These are phyloP conservation scores for Voacanga thouarsii DNA, from an alignment of 257 asterid species.

Conservation along the genomic window DNA sequence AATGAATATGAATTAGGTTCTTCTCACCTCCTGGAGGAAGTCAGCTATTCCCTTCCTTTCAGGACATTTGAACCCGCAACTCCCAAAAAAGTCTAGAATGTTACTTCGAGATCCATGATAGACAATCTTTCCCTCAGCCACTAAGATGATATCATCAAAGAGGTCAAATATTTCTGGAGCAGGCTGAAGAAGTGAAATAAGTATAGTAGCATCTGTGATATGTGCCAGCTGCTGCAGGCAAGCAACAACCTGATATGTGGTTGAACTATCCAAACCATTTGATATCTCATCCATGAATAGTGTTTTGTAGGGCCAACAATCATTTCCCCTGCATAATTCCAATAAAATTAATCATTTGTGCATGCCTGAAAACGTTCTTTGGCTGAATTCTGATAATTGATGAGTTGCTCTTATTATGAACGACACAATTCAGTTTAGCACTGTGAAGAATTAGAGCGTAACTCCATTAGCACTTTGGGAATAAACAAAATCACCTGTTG, in stretches of 20 bases:
- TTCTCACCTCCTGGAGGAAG: slow-evolving; percentile 47
- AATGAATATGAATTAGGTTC: not conserved
- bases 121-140: slow-evolving; percentile 47
- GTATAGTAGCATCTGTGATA: slow-evolving; percentile 44
- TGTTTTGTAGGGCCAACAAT: slow-evolving; percentile 53
- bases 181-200: slow-evolving; percentile 60
- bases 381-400: not conserved
- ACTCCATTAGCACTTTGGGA: not conserved
- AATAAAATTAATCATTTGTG: not conserved
- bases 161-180: slow-evolving; percentile 57
- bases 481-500: slow-evolving; percentile 31
- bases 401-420: not conserved
- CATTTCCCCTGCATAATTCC: slow-evolving; percentile 42
- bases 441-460: not conserved
- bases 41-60: slow-evolving; percentile 31
- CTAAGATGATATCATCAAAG: slow-evolving; percentile 45
- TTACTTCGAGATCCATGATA: slow-evolving; percentile 42
- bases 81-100: slow-evolving; percentile 34
- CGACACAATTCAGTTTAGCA: not conserved
- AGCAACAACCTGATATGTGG: slow-evolving; percentile 44
- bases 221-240: slow-evolving; percentile 52
- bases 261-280: slow-evolving; percentile 53
- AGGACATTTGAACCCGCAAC: slow-evolving; percentile 49
- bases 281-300: slow-evolving; percentile 58
- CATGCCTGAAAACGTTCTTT: not conserved